Evolutionary conservation across 306 rosid genomes (phyloP).

Genomic region (Pueraria montana): DNA sequence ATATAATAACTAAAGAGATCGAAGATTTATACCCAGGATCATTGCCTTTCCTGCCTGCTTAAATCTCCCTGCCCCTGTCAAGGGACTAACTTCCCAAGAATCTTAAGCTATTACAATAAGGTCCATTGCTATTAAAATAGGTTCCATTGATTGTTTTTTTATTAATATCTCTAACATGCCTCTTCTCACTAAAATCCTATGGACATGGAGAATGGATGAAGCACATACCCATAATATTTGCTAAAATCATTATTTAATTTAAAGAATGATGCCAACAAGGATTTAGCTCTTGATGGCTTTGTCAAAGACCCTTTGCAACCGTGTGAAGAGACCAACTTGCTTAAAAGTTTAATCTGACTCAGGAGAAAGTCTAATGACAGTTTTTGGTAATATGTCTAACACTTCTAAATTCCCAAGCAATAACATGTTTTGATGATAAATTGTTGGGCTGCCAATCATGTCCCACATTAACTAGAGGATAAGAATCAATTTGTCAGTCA

Average conservation of each 20-base stretch:
- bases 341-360: background rate
- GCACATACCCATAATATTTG: constrained; percentile 2
- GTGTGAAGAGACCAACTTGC: background rate
- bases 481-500: too few relatives aligned
- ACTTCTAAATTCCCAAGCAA: background rate
- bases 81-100: background rate
- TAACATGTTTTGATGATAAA: background rate
- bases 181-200: constrained; percentile 10
- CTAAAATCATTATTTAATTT: constrained; percentile 5
- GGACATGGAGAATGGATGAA: background rate
- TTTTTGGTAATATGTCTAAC: background rate
- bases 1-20: background rate
- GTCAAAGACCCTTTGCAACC: constrained; percentile 9
- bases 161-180: background rate
- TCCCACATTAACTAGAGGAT: too few relatives aligned
- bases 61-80: background rate
- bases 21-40: constrained; percentile 1
- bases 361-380: background rate
- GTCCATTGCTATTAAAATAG: background rate
- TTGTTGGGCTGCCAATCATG: background rate
- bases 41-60: constrained; percentile 28
- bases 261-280: background rate
- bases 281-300: background rate
- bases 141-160: background rate
- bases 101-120: background rate